Evolutionary conservation across 2,329 filamentous ascomycete species (phyloP).

Genomic region (Calonectria fujianensis): DNA sequence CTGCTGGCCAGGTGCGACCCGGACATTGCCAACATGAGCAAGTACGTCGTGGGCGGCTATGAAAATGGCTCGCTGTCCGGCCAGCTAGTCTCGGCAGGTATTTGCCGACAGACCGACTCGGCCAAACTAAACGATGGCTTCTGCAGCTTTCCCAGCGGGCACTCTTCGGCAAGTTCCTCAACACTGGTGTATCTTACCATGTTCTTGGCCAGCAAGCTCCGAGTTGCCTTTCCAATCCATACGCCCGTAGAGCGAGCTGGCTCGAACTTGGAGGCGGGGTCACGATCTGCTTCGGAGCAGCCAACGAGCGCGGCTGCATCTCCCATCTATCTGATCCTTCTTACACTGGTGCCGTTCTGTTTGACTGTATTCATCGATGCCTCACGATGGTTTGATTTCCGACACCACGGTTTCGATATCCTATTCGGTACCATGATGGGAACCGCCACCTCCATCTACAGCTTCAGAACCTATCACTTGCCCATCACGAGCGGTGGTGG

Average conservation of each 20-base stretch:
- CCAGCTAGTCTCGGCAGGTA: conserved; percentile 82
- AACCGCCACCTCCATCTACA: conserved; percentile 79
- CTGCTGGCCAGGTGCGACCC: conserved; percentile 87
- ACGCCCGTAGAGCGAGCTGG: neutral
- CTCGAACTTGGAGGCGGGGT: neutral
- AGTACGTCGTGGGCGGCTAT: conserved; percentile 79
- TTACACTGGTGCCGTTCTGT: conserved; percentile 84
- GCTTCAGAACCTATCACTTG: conserved; percentile 90
- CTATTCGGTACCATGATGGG: conserved; percentile 88
- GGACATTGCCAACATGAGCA: conserved; percentile 76
- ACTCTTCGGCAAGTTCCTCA: conserved; percentile 80
- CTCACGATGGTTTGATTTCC: conserved; percentile 90
- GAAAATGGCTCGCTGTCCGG: conserved; percentile 71
- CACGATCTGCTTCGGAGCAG: neutral
- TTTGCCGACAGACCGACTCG: conserved; percentile 81
- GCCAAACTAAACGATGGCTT: conserved; percentile 85
- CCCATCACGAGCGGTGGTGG: conserved; percentile 83
- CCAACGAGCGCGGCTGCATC: conserved; percentile 85
- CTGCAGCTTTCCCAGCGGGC: conserved; percentile 80
- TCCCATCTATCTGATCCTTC: conserved; percentile 83
- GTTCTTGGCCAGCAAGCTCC: conserved; percentile 89
- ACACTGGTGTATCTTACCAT: conserved; percentile 90
- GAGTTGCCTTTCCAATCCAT: conserved; percentile 78
- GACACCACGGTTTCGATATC: conserved; percentile 94
- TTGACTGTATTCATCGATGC: conserved; percentile 86